A percentile compares a stretch with the other conserved stretches of the same genome.
These are phyloP conservation scores for Staphylotrichum tortipilum DNA, from an alignment of 495 filamentous ascomycete species.

Conservation along the genomic window DNA sequence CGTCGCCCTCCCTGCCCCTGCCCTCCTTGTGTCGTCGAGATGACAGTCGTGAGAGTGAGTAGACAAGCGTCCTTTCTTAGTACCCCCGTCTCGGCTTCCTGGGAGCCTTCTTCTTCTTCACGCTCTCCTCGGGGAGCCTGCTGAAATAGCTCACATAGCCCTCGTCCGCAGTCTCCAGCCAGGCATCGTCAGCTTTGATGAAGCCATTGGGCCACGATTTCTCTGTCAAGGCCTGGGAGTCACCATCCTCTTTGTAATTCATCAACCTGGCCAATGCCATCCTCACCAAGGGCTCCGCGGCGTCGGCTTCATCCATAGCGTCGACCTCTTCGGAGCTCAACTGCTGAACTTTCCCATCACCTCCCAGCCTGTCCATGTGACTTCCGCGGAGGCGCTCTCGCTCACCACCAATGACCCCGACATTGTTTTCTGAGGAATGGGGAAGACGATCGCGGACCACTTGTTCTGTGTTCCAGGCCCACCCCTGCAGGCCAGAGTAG, in stretches of 20 bases:
- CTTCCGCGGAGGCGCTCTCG: constrained; percentile 12
- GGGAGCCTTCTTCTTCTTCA: constrained; percentile 8
- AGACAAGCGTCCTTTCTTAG: too few relatives aligned
- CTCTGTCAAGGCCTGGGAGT: not conserved
- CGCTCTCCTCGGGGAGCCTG: constrained; percentile 5
- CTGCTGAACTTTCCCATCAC: constrained; percentile 12
- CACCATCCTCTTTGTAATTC: constrained; percentile 15
- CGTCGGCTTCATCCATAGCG: constrained; percentile 22
- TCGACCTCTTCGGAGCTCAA: constrained; percentile 25
- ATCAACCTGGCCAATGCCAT: constrained; percentile 30
- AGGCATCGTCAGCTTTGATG: constrained; percentile 12
- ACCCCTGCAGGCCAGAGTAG: constrained; percentile 23
- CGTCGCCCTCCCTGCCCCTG: too few relatives aligned
- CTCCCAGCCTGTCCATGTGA: constrained; percentile 1
- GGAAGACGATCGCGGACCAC: constrained; percentile 20
- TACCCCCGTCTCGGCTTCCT: constrained; percentile 15
- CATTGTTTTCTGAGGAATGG: constrained; percentile 11
- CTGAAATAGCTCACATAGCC: constrained; percentile 30
- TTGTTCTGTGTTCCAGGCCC: constrained; percentile 17
- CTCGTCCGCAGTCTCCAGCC: constrained; percentile 21
- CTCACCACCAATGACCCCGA: constrained; percentile 24
- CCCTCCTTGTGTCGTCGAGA: too few relatives aligned
- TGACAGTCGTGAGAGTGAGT: too few relatives aligned
- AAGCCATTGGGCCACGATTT: constrained; percentile 12
- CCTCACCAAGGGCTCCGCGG: constrained; percentile 31